Base-by-base conservation (phyloP, 2,329 filamentous ascomycete genomes). In the Endothia cerciana region DNA sequence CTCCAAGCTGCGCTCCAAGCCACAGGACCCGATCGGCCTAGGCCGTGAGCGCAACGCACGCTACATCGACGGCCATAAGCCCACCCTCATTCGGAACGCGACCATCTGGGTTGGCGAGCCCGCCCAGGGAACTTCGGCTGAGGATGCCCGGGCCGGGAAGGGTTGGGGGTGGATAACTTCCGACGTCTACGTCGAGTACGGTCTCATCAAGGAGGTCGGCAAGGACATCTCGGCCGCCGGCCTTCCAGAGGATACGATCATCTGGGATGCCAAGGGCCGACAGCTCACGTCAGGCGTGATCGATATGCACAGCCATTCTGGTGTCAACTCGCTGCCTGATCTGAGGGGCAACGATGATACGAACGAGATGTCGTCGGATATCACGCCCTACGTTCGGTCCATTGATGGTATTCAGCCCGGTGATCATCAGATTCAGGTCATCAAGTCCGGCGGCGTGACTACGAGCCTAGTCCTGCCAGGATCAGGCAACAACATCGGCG, bases 401-500 rank as follows among this genome's bases (percentile, higher is more conserved):
- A 86, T 91, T 53, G 89, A 91, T 71, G 86, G 82, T 2, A 77
- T 92, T 43, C 83, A 89, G 70, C 85, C 88, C 0, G 78, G 86
- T 15, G 89, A 91, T 71, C 83, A 82, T 17, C 88, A 90, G 70
- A 83, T 91, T 13, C 82, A 88, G 69, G 85, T 88, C 69, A 91
- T 91, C 79, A 91, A 90, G 71, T 90, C 87, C 0, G 89, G 89
- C 8, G 89, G 89, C n/a, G 88, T 91, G 0, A 91, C 89, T 0
- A 90, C 88, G 0, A 88, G 85, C 30, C 79, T 91, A 1, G 78
- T 91, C 4, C 80, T 91, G 0, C 89, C 89, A 1, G 89, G 89
- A 1, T 89, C 86, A 0, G 87, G 84, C n/a, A 92, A 90, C 75
- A 91, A 91, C 73, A 91, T 92, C 49, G 89, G 87, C 30, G 89